These are phyloP conservation scores for Arachnopeziza araneosa DNA, from an alignment of 2,329 filamentous ascomycete genomes.

Conservation along the genomic window DNA sequence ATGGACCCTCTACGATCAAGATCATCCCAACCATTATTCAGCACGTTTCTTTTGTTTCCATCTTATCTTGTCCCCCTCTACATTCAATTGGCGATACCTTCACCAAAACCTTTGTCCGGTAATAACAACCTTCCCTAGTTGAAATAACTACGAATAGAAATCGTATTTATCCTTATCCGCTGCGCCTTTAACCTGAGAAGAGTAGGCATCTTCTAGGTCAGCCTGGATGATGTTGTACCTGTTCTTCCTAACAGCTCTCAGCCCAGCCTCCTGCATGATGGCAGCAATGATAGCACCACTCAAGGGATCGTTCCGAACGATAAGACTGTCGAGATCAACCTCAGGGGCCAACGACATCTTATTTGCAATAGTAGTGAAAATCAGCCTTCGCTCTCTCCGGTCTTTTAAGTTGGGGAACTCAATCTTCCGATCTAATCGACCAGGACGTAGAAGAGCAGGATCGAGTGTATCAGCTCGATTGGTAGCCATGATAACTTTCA, in stretches of 20 bases:
- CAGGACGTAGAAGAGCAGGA: slow-evolving; percentile 87
- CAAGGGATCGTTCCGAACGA: slow-evolving; percentile 92
- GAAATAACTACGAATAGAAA: slow-evolving; percentile 70
- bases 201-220: slow-evolving; percentile 95
- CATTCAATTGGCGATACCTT: neutral
- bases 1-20: neutral
- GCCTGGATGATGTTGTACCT: slow-evolving; percentile 98
- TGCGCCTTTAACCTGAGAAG: slow-evolving; percentile 86
- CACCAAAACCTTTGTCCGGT: neutral
- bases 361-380: slow-evolving; percentile 92
- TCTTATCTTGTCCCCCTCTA: neutral
- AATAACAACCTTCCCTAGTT: neutral
- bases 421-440: slow-evolving; percentile 95
- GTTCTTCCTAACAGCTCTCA: slow-evolving; percentile 94
- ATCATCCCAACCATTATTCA: neutral
- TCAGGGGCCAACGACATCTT: slow-evolving; percentile 98
- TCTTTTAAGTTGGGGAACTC: slow-evolving; percentile 96
- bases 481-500: slow-evolving; percentile 99
- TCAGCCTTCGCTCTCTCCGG: slow-evolving; percentile 87
- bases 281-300: slow-evolving; percentile 95
- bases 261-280: slow-evolving; percentile 97
- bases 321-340: slow-evolving; percentile 92
- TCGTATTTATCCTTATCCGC: slow-evolving; percentile 68
- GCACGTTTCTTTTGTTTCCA: neutral
- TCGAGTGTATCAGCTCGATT: slow-evolving; percentile 97